Evolutionary conservation across 1,284 basidiomycete genomes (phyloP).

Genomic region (Gymnopus androsaceus): DNA sequence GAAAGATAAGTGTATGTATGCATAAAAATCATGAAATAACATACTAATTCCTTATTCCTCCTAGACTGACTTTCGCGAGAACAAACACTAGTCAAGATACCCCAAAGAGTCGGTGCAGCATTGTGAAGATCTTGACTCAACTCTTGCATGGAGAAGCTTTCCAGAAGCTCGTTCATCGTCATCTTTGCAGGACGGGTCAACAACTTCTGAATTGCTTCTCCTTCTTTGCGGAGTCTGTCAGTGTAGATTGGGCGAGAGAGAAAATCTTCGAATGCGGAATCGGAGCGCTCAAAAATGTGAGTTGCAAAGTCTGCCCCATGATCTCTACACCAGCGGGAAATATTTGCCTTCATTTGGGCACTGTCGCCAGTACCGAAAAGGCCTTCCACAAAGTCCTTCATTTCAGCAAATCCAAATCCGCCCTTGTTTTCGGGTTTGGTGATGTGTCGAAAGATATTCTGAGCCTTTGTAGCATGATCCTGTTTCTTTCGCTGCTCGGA

Average conservation of each 20-base stretch:
- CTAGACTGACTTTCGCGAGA: background rate
- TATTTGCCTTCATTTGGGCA: slow-evolving; percentile 5
- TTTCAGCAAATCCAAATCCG: background rate
- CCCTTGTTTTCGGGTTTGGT: background rate
- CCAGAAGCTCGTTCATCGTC: background rate
- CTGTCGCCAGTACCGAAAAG: background rate
- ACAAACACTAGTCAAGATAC: background rate
- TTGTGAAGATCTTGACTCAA: background rate
- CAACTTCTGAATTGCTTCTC: slow-evolving; percentile 4
- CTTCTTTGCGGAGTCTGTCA: background rate
- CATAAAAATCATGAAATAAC: background rate
- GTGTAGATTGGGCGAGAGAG: background rate
- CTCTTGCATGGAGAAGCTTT: background rate
- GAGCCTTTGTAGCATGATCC: background rate
- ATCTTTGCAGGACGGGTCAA: background rate
- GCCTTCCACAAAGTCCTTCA: background rate
- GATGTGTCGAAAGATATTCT: background rate
- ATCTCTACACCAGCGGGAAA: slow-evolving; percentile 3
- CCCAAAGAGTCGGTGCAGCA: slow-evolving; percentile 8
- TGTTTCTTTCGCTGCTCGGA: background rate
- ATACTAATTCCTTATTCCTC: slow-evolving; percentile 4
- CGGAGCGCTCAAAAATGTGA: slow-evolving; percentile 5
- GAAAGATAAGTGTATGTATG: background rate
- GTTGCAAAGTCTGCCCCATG: slow-evolving; percentile 1
- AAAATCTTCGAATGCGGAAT: background rate